Base-by-base conservation (phyloP, 1,284 basidiomycete genomes). In the Ceraceosorus guamensis region DNA sequence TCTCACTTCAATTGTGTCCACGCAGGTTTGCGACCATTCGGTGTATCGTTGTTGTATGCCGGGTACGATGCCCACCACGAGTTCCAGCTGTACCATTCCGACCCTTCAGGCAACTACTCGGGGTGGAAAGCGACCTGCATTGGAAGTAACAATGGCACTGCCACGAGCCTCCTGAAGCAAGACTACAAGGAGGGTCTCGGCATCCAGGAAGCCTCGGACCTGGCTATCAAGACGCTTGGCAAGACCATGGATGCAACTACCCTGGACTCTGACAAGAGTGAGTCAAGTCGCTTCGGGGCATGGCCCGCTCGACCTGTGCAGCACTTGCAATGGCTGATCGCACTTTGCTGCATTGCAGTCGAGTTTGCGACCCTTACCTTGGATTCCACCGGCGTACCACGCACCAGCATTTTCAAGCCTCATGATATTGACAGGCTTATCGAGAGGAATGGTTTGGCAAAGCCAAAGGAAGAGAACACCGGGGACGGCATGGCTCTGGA, bases 211-310 rank as follows among this genome's bases (percentile, higher is more conserved):
- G 92, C 91, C n/a, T 87, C 93, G 71, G 85, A 83, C 31, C 81
- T 99, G 43, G 91, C 90, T 50, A 82, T 96, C 67, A 88, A 87
- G 79, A 88, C 91, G 53, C 90, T 99, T 86, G 92, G 91, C 82
- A 98, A 97, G 83, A 97, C 93, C 48, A 96, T 98, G 92, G 93
- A 99, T 76, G 91, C 90, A 64, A 97, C 93, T 33, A 92, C 89
- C 52, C 79, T 99, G 61, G 88, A 91, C 47, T 68, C 68, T 51
- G 72, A 75, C 41, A 73, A 73, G 62, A 55, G 65, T 67, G 55
- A 53, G 65, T 66, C 0, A 33, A 14, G 8, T 31, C 39, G 6
- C 13, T 6, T 18, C 5, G 33, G 33, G 52, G 44, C 13, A 14
- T 11, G 14, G n/a, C 13, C 6, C 37, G 11, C 11, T 53, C n/a